A percentile compares a stretch with the other conserved stretches of the same genome.
phyloP scores from a whole-genome alignment of 805 yeast genomes.

The Lachancea sp. region DNA sequence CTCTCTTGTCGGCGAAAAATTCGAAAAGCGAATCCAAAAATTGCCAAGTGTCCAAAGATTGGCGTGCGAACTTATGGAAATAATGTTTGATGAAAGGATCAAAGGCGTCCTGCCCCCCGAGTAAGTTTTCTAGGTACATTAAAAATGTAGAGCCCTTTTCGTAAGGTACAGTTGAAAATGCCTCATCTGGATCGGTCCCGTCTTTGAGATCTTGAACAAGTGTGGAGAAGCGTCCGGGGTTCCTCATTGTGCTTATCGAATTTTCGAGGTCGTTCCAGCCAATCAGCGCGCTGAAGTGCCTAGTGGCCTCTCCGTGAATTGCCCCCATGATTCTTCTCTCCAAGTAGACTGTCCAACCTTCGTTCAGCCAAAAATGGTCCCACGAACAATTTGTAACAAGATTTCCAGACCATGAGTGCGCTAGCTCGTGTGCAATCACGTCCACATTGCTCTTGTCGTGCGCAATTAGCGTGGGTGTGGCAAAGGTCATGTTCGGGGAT shows the following conservation, averaged over 20 bases:
- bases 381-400: slow-evolving; percentile 85
- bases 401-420: slow-evolving; percentile 92
- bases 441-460: slow-evolving; percentile 82
- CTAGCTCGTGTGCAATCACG: slow-evolving; percentile 88
- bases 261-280: slow-evolving; percentile 82
- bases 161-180: slow-evolving; percentile 82
- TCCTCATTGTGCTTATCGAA: slow-evolving; percentile 60
- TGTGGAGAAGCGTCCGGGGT: slow-evolving; percentile 46
- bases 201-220: slow-evolving; percentile 67
- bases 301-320: slow-evolving; percentile 68
- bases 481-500: slow-evolving; percentile 84
- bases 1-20: slow-evolving; percentile 46
- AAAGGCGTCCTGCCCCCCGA: slow-evolving; percentile 61
- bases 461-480: slow-evolving; percentile 80
- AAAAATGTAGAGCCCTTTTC: slow-evolving; percentile 84
- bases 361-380: slow-evolving; percentile 93
- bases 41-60: slow-evolving; percentile 74
- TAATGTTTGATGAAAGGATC: slow-evolving; percentile 78
- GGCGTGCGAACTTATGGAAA: slow-evolving; percentile 60
- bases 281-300: slow-evolving; percentile 77
- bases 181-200: slow-evolving; percentile 79
- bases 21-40: slow-evolving; percentile 71
- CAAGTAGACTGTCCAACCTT: slow-evolving; percentile 92
- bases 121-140: slow-evolving; percentile 59
- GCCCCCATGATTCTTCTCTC: slow-evolving; percentile 77